These are phyloP conservation scores for Plasmodium berghei DNA, from an alignment of 169 alveolate genomes.

Conservation along the genomic window DNA sequence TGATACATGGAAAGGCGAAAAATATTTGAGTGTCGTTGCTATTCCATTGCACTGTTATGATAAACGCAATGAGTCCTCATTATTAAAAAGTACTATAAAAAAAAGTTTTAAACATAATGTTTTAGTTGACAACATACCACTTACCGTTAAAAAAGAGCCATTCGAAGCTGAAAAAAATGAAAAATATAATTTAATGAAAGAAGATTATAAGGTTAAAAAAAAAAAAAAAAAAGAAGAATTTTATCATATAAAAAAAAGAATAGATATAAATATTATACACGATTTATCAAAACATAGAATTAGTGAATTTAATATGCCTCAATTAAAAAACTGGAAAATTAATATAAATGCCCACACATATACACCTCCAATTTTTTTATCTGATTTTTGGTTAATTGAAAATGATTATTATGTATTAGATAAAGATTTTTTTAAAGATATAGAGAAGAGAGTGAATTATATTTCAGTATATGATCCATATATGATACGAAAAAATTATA, in stretches of 20 bases:
- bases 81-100: constrained; percentile 31
- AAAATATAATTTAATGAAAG: constrained; percentile 52
- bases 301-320: constrained; percentile 78
- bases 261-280: constrained; percentile 76
- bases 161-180: constrained; percentile 54
- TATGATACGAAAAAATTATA: constrained; percentile 47
- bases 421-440: constrained; percentile 34
- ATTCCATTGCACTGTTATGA: constrained; percentile 59
- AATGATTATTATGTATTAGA: constrained; percentile 75
- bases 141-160: constrained; percentile 66
- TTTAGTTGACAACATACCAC: constrained; percentile 74
- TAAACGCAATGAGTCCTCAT: not conserved
- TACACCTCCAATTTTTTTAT: constrained; percentile 79
- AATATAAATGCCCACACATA: constrained; percentile 57
- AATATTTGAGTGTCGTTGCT: constrained; percentile 48
- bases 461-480: constrained; percentile 76
- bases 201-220: not conserved
- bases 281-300: constrained; percentile 73
- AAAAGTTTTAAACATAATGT: constrained; percentile 24
- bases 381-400: constrained; percentile 84
- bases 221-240: constrained; percentile 40
- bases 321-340: constrained; percentile 78
- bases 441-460: constrained; percentile 58
- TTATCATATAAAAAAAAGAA: constrained; percentile 80
- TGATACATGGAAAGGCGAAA: constrained; percentile 75